phyloP scores from a whole-genome alignment of 192 early-diverging fungal genomes.

The Kickxella alabastrina region DNA sequence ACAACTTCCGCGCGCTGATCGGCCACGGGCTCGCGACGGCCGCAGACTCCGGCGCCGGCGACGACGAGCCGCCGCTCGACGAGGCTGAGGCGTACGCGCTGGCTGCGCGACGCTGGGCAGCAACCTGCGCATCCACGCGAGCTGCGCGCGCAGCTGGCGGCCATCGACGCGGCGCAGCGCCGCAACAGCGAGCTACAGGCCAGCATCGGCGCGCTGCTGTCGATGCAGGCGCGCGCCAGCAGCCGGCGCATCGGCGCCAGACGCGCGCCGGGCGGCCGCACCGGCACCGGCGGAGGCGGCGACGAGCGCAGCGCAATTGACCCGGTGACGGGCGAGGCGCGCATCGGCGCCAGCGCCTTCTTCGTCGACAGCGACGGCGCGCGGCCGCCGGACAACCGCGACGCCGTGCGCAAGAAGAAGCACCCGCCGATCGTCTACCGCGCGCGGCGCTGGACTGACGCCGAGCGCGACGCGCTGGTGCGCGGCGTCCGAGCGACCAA shows the following conservation, averaged over 20 bases:
- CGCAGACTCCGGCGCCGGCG: conserved; percentile 4
- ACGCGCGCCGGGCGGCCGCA: conserved; percentile 9
- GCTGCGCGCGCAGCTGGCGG: conserved; percentile 40
- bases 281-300: too few relatives aligned
- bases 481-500: conserved; percentile 52
- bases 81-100: conserved; percentile 36
- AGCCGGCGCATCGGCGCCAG: conserved; percentile 22
- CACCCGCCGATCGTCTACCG: conserved; percentile 50
- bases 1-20: conserved; percentile 42
- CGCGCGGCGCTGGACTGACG: conserved; percentile 53
- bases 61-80: conserved; percentile 14
- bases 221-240: conserved; percentile 42
- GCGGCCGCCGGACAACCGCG: conserved; percentile 51
- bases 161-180: conserved; percentile 47
- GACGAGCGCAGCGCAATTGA: conserved; percentile 27
- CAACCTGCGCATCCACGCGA: conserved; percentile 50
- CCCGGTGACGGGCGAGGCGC: conserved; percentile 32
- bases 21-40: conserved; percentile 28
- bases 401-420: conserved; percentile 43
- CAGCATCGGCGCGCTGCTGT: conserved; percentile 29
- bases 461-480: conserved; percentile 51
- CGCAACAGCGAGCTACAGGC: conserved; percentile 50
- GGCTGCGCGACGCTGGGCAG: conserved; percentile 48
- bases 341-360: conserved; percentile 17
- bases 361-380: conserved; percentile 42